phyloP scores from a whole-genome alignment of 1,284 basidiomycete species.

The Marasmius fiardii region DNA sequence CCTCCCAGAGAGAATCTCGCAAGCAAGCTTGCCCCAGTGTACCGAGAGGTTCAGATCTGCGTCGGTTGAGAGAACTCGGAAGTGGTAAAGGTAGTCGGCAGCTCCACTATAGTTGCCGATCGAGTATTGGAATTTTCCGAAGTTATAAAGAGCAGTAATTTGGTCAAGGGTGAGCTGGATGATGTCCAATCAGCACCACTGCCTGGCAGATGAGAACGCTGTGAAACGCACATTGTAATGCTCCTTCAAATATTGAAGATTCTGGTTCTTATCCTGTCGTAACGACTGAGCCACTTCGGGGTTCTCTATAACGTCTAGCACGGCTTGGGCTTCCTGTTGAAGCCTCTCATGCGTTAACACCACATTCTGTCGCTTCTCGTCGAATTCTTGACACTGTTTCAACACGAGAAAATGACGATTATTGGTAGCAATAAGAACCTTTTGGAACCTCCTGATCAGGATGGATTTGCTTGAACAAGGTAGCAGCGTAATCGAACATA shows the following conservation, averaged over 20 bases:
- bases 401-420: not conserved
- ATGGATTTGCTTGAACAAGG: slow-evolving; percentile 75
- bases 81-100: slow-evolving; percentile 98
- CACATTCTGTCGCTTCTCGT: slow-evolving; percentile 75
- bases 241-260: slow-evolving; percentile 90
- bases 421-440: slow-evolving; percentile 37
- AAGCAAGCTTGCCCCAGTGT: slow-evolving; percentile 98
- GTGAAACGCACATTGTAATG: slow-evolving; percentile 76
- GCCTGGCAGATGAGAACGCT: not conserved
- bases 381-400: slow-evolving; percentile 66
- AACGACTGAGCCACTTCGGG: slow-evolving; percentile 90
- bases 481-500: slow-evolving; percentile 90
- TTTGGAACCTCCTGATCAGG: slow-evolving; percentile 65
- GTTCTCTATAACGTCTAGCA: slow-evolving; percentile 95
- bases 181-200: not conserved
- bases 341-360: slow-evolving; percentile 83
- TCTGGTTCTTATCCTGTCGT: slow-evolving; percentile 96
- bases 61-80: slow-evolving; percentile 95
- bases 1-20: slow-evolving; percentile 91
- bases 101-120: slow-evolving; percentile 96
- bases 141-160: slow-evolving; percentile 96
- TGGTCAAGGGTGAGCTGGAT: slow-evolving; percentile 86
- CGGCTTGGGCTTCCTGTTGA: slow-evolving; percentile 87
- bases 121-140: slow-evolving; percentile 97
- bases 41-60: slow-evolving; percentile 90